phyloP scores from a whole-genome alignment of 768 basidiomycete species.

The Rhodotorula graminis region DNA sequence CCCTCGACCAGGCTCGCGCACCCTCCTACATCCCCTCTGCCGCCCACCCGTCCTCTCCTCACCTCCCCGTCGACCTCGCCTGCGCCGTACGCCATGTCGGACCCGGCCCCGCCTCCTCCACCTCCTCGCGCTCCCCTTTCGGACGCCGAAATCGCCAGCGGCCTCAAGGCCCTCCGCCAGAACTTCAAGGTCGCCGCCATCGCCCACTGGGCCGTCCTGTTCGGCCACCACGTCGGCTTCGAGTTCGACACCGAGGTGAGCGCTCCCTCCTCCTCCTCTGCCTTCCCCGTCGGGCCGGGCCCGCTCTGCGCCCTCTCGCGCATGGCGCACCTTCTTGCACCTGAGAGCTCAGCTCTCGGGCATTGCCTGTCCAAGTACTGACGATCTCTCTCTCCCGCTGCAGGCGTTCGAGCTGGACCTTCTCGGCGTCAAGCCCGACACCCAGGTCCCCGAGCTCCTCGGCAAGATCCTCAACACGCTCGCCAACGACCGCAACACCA shows the following conservation, averaged over 20 bases:
- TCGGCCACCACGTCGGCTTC: conserved; percentile 20
- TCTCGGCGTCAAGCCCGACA: conserved; percentile 1
- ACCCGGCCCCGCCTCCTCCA: neutral
- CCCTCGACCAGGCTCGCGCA: too few species aligned
- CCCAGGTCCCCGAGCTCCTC: conserved; percentile 25
- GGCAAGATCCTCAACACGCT: conserved; percentile 37
- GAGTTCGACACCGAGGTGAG: conserved; percentile 29
- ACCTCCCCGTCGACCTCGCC: too few species aligned
- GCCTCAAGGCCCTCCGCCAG: neutral
- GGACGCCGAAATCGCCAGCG: neutral
- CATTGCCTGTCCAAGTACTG: neutral
- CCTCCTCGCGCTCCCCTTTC: neutral
- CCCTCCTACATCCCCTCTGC: too few species aligned
- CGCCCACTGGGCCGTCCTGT: conserved; percentile 17
- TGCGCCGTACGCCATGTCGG: neutral
- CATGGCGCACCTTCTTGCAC: neutral
- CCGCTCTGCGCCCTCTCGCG: neutral
- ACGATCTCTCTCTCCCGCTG: neutral
- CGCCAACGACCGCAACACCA: conserved; percentile 39
- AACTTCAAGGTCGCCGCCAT: neutral
- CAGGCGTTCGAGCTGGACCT: conserved; percentile 37
- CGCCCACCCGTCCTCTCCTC: too few species aligned
- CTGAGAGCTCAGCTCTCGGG: too few species aligned
- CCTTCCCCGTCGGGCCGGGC: too few species aligned
- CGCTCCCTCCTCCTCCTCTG: neutral